Conservation (phyloP, 192 early-diverging fungal species). For the Entomortierella lignicola region DNA sequence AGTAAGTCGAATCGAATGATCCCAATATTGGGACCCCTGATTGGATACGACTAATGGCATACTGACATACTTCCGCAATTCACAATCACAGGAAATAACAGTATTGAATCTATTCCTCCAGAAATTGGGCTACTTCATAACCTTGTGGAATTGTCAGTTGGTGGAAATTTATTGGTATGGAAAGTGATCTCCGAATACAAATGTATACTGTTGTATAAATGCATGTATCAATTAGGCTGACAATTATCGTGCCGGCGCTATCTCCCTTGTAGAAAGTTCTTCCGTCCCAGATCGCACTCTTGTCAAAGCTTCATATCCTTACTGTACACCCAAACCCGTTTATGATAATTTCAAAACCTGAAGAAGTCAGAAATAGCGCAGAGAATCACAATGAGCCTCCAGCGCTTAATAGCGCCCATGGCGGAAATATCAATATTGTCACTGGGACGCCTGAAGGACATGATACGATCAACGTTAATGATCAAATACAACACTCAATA, state of each 20-base stretch:
- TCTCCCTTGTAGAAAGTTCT: conserved; percentile 15
- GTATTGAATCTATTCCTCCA: conserved; percentile 52
- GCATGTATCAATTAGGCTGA: not conserved
- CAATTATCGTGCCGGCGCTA: not conserved
- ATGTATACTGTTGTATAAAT: not conserved
- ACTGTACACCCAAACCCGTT: conserved; percentile 59
- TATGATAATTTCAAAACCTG: conserved; percentile 2
- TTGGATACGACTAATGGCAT: too few relatives aligned
- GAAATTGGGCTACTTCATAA: conserved; percentile 60
- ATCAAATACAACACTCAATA: not conserved
- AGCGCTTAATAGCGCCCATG: not conserved
- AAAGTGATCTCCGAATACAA: not conserved
- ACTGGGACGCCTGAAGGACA: not conserved
- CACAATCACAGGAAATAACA: conserved; percentile 55
- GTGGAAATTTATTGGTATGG: conserved; percentile 57
- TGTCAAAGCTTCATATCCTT: conserved; percentile 54
- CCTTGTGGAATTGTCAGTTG: conserved; percentile 59
- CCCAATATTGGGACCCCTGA: too few relatives aligned
- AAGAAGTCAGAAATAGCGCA: not conserved
- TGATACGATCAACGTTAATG: not conserved
- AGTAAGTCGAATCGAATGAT: conserved; percentile 40
- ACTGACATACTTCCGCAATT: not conserved
- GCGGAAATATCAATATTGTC: not conserved
- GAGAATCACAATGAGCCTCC: not conserved
- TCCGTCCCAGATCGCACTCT: conserved; percentile 53